Percentiles rank a stretch among this genome's conserved stretches.
Conservation (phyloP, 495 filamentous ascomycete species). For the Pyrenula aspistea region DNA sequence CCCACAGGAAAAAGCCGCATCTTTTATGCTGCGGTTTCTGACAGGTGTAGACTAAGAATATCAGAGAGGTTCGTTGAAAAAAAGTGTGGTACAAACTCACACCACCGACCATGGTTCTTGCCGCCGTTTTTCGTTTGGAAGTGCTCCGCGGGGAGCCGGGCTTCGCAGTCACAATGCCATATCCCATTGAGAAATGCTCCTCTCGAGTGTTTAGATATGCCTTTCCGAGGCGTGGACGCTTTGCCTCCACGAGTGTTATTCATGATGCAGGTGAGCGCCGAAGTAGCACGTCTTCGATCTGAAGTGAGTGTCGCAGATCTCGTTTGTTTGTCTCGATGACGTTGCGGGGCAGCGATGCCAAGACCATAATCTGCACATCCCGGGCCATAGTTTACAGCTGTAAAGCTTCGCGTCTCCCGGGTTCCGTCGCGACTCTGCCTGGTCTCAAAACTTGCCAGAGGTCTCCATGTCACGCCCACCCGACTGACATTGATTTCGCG, state of each 20-base stretch:
- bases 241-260: too few species aligned
- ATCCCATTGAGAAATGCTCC: constrained; percentile 43
- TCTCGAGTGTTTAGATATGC: neutral
- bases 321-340: too few species aligned
- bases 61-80: constrained; percentile 1
- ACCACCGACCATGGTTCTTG: constrained; percentile 50
- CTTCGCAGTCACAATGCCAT: constrained; percentile 57
- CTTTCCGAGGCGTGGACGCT: too few species aligned
- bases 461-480: neutral
- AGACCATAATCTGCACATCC: neutral
- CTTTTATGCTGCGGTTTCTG: constrained; percentile 33
- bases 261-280: too few species aligned
- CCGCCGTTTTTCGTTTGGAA: constrained; percentile 56
- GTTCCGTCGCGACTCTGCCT: neutral
- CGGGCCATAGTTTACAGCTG: neutral
- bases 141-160: constrained; percentile 45
- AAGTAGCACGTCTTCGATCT: too few species aligned
- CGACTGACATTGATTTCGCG: neutral
- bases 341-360: too few species aligned
- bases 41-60: constrained; percentile 48
- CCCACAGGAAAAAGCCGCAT: constrained; percentile 66
- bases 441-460: neutral
- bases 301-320: too few species aligned
- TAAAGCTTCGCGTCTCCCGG: neutral
- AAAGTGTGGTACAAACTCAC: constrained; percentile 13